Percentiles rank a stretch among this genome's conserved stretches.
phyloP scores from a whole-genome alignment of 495 filamentous ascomycete species.

The Aspergillus sparsus region DNA sequence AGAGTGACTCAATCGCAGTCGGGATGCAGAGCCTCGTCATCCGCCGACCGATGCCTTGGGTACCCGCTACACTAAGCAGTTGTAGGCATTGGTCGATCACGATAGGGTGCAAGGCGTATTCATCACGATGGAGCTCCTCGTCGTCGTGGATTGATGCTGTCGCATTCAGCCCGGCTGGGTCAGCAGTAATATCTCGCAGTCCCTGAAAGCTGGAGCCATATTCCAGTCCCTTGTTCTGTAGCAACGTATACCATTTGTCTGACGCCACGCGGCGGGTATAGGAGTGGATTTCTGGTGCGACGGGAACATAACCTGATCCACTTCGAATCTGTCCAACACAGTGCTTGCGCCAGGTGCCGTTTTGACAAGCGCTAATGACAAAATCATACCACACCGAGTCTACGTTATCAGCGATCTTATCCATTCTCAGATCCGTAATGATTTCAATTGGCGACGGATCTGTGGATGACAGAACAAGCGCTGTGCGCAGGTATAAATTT shows the following conservation, averaged over 20 bases:
- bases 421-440: constrained; percentile 36
- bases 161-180: constrained; percentile 11
- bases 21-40: constrained; percentile 7
- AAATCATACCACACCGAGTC: constrained; percentile 50
- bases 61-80: constrained; percentile 34
- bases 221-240: constrained; percentile 41
- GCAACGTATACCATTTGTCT: constrained; percentile 26
- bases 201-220: constrained; percentile 37
- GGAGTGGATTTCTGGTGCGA: background rate
- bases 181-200: constrained; percentile 30
- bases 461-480: constrained; percentile 28
- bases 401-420: constrained; percentile 32
- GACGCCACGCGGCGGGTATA: constrained; percentile 14
- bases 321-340: background rate
- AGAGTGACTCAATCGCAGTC: constrained; percentile 8
- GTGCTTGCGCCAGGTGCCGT: background rate
- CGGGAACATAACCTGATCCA: background rate
- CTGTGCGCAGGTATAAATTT: constrained; percentile 25
- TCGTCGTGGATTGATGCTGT: constrained; percentile 11
- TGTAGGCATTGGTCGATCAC: constrained; percentile 47
- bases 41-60: constrained; percentile 28
- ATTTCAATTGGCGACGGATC: constrained; percentile 24
- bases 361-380: constrained; percentile 28
- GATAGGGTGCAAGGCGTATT: constrained; percentile 41
- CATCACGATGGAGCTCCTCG: constrained; percentile 9